Evolutionary conservation across 495 filamentous ascomycete genomes (phyloP), one percentile per base, ranked within the genome.

Genomic region (Podospora appendiculata): DNA sequence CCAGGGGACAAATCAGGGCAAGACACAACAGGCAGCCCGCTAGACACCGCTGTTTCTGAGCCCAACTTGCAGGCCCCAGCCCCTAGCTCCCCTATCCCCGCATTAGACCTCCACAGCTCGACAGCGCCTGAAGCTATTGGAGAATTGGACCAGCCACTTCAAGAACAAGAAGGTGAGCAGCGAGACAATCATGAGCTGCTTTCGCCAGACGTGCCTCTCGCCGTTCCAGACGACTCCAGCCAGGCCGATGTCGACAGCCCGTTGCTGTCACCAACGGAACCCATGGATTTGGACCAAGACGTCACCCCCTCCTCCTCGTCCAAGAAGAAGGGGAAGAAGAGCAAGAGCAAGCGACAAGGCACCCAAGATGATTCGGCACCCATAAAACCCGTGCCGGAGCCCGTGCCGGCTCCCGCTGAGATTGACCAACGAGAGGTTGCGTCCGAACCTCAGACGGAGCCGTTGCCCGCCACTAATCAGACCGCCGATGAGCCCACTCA

Each of bases 1-100:
- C 14, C 6, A 51, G 17, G 43, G 47, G 52, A 58, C 60, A 61
- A 66, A 66, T 63, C 60, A 63, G 54, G 56, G 56, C 41, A 9
- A 53, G 58, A 62, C 60, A 66, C 60, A 59, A 59, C 60, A 42
- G 38, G 39, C 48, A 16, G 8, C 19, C 25, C 54, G 50, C 52
- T 47, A 57, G 63, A 60, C 62, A 63, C 63, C 60, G 60, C 60
- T 66, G 58, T 58, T 62, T 65, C 55, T 32, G 32, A 48, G 54
- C 55, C 56, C 56, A 54, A 66, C 54, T 47, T 56, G 50, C 52
- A 32, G 41, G 44, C 32, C 50, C 51, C 41, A 46, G 38, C 50
- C 43, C 56, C 54, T 47, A 52, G 19, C 14, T 34, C 14, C n/a
- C 34, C 47, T 19, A 8, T 42, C 53, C 44, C 61, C 55, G 54